Evolutionary conservation across 257 asterid species (phyloP).

Genomic region (Lycium barbarum): DNA sequence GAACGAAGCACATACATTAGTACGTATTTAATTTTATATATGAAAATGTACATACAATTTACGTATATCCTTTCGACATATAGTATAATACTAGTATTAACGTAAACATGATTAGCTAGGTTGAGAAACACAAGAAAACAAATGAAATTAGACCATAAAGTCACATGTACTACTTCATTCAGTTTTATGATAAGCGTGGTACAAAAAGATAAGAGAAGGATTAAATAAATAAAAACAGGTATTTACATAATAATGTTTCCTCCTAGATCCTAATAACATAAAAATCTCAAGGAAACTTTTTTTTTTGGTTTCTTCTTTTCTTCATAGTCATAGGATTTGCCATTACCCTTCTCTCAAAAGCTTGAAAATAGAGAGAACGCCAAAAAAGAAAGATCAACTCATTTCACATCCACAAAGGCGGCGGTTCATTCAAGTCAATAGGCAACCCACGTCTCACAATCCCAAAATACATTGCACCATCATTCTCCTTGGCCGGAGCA

Average conservation of each 20-base stretch:
- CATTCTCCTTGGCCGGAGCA: slow-evolving; percentile 45
- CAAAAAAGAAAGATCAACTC: not conserved
- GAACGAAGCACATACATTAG: not conserved
- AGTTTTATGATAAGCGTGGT: not conserved
- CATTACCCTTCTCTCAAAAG: slow-evolving; percentile 15
- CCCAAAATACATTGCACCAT: slow-evolving; percentile 58
- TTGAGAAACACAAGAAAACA: not conserved
- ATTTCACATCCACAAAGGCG: slow-evolving; percentile 77
- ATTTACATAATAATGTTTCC: slow-evolving; percentile 6
- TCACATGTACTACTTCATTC: too few species aligned
- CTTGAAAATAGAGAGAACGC: slow-evolving; percentile 19
- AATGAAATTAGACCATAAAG: not conserved
- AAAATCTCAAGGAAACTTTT: not conserved
- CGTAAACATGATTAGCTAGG: not conserved
- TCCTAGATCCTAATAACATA: not conserved
- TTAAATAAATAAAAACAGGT: not conserved
- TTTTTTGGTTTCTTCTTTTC: not conserved
- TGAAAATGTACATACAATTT: not conserved
- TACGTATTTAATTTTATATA: not conserved
- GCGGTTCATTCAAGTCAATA: slow-evolving; percentile 93
- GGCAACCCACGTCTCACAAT: slow-evolving; percentile 83
- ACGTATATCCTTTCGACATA: not conserved
- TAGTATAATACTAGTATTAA: not conserved
- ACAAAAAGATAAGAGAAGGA: not conserved
- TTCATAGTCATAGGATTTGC: not conserved